Evolutionary conservation across 73 alveolate genomes (phyloP), one percentile per base, ranked within the genome.

Genomic region (Tetrahymena malaccensis): DNA sequence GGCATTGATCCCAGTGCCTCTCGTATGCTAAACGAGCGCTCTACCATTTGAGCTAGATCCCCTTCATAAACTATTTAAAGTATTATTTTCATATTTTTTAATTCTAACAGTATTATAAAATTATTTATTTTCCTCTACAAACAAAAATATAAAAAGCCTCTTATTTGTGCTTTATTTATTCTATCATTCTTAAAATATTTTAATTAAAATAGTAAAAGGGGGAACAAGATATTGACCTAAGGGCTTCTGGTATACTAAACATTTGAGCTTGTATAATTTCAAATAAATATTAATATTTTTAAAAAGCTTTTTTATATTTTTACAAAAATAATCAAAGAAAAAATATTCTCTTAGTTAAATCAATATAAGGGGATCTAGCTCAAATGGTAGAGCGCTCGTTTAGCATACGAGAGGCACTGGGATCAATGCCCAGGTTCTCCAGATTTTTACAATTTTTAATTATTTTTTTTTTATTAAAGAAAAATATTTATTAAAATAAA

Each of bases 1-100:
- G 89, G 89, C 89, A 70, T 70, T 70, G 89, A 70, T 70, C 89
- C 89, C 89, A 70, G 89, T 70, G 89, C 89, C 89, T 70, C 89
- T 70, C 89, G 89, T 70, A 70, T 70, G 89, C 89, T 70, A 70
- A 70, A 70, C 89, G 89, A 70, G 89, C 89, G 89, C 89, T 70
- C 89, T 70, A 70, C 89, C 89, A 70, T 70, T 70, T 70, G 89
- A 70, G 89, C 89, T 70, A 70, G 89, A 70, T 70, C 89, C 89
- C 89, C 89, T 70, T 27, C 33, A 70, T 34, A 70, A 1, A 70
- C 7, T 25, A 19, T 70, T n/a, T 3, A 22, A n/a, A 70, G 5
- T 31, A 25, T 27, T 70, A 2, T 10, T 19, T 19, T 15, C 5
- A 50, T 10, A 50, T 1, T 10, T 50, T 50, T 50, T 21, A 5